Evolutionary conservation across 306 rosid species (phyloP).

Genomic region (Corylus americana): DNA sequence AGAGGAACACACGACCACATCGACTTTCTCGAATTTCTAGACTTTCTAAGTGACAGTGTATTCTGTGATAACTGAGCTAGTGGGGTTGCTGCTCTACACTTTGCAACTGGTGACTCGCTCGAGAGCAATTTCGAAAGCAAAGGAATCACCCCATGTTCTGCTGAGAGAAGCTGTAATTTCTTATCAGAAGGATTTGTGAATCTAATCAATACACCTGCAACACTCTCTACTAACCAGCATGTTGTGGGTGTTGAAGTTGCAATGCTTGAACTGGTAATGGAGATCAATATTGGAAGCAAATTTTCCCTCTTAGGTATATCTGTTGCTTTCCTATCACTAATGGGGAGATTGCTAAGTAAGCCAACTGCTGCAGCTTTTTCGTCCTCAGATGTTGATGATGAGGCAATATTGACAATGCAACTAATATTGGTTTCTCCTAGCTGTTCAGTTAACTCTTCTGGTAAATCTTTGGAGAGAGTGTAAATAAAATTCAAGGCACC

Average conservation of each 20-base stretch:
- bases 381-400: constrained; percentile 45
- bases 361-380: constrained; percentile 74
- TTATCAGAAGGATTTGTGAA: constrained; percentile 76
- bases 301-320: constrained; percentile 57
- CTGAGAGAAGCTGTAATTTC: constrained; percentile 68
- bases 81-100: constrained; percentile 72
- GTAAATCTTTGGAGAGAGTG: constrained; percentile 69
- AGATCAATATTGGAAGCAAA: constrained; percentile 57
- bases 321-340: constrained; percentile 60
- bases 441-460: constrained; percentile 67
- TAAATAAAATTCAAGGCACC: constrained; percentile 55
- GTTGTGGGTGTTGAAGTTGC: constrained; percentile 36
- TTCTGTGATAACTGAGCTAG: constrained; percentile 80
- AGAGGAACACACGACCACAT: constrained; percentile 73
- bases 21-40: constrained; percentile 33
- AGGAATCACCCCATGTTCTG: constrained; percentile 75
- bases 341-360: constrained; percentile 68
- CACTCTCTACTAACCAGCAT: constrained; percentile 44
- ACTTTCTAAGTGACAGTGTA: constrained; percentile 55
- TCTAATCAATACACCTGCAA: constrained; percentile 54
- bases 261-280: constrained; percentile 43
- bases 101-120: constrained; percentile 51
- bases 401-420: constrained; percentile 49
- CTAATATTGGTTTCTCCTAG: constrained; percentile 59
- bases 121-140: constrained; percentile 73